Evolutionary conservation across 495 filamentous ascomycete genomes (phyloP).

Genomic region (Lasiosphaeria miniovina): DNA sequence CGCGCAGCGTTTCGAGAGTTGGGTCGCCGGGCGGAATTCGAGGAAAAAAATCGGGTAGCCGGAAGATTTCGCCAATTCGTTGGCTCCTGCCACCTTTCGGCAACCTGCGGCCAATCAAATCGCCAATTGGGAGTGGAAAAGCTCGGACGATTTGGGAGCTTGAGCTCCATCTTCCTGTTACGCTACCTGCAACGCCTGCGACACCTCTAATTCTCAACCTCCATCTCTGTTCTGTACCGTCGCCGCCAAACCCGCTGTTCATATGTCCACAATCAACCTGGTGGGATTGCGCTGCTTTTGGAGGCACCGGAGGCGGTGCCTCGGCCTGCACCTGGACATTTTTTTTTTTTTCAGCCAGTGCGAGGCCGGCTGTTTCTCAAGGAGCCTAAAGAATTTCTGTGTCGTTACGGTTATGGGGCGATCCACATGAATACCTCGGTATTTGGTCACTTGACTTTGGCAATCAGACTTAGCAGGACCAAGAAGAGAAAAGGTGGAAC

Average conservation of each 20-base stretch:
- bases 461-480: not conserved
- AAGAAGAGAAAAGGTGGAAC: not conserved
- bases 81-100: conserved; percentile 20
- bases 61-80: conserved; percentile 38
- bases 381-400: no score
- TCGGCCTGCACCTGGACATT: not conserved
- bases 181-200: no score
- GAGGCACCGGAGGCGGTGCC: not conserved
- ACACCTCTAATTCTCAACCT: no score
- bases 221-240: no score
- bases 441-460: not conserved
- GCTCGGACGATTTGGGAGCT: conserved; percentile 7
- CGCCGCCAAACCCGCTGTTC: no score
- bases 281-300: not conserved
- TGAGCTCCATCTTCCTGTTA: not conserved
- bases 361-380: no score
- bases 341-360: not conserved
- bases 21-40: conserved; percentile 6
- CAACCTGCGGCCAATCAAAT: conserved; percentile 29
- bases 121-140: conserved; percentile 20
- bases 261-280: no score
- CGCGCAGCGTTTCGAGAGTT: conserved; percentile 23
- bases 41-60: conserved; percentile 33
- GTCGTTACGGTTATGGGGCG: not conserved
- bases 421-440: not conserved